These are phyloP conservation scores for Pyrenophora graminea DNA, from an alignment of 2,329 filamentous ascomycete genomes.

Conservation along the genomic window DNA sequence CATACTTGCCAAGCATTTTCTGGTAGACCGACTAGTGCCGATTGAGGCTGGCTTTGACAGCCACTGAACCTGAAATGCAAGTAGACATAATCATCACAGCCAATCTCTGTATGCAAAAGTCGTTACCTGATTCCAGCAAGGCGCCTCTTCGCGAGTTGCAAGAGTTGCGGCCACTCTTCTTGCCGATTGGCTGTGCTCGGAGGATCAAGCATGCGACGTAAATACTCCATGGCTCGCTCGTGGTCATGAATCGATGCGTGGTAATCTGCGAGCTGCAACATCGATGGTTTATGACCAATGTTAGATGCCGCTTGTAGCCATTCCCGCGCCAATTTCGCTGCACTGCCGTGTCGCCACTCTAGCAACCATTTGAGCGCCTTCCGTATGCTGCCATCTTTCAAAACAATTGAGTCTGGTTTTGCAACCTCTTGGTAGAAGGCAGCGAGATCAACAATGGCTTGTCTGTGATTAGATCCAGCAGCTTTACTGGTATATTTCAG, in stretches of 20 bases:
- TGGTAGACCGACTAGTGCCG: too few relatives aligned
- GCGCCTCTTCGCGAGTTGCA: slow-evolving; percentile 27
- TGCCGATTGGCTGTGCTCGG: slow-evolving; percentile 14
- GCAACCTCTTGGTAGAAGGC: slow-evolving; percentile 48
- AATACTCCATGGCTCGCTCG: slow-evolving; percentile 18
- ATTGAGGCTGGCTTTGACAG: background rate
- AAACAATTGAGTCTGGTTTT: slow-evolving; percentile 9
- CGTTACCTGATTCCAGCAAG: slow-evolving; percentile 17
- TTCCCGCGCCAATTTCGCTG: slow-evolving; percentile 29
- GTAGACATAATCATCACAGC: too few relatives aligned
- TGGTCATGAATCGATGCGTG: slow-evolving; percentile 18
- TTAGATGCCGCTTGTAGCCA: slow-evolving; percentile 38
- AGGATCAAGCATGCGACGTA: slow-evolving; percentile 23
- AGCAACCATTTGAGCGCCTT: slow-evolving; percentile 32
- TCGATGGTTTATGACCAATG: slow-evolving; percentile 35
- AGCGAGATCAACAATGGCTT: slow-evolving; percentile 46
- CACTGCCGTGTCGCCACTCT: slow-evolving; percentile 21
- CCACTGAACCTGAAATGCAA: background rate
- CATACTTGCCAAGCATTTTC: background rate
- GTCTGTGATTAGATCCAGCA: slow-evolving; percentile 46
- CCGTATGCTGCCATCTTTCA: slow-evolving; percentile 15
- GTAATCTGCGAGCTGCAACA: slow-evolving; percentile 32
- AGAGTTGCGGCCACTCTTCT: slow-evolving; percentile 36
- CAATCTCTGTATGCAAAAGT: background rate
- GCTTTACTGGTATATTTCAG: slow-evolving; percentile 52